These are phyloP conservation scores for Pichia gijzeniarum DNA, from an alignment of 805 yeast species.

Conservation along the genomic window DNA sequence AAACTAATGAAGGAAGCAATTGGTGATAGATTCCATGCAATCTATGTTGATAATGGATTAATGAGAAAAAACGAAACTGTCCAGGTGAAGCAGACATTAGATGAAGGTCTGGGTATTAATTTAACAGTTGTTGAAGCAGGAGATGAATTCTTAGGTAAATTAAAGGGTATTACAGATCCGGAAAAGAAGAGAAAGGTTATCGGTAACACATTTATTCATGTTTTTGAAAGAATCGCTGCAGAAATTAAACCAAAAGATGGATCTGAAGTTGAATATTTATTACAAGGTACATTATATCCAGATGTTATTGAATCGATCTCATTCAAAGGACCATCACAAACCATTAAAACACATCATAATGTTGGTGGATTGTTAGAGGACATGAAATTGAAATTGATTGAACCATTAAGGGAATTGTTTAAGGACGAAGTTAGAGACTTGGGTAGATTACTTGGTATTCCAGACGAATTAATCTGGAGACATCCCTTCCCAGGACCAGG, in stretches of 20 bases:
- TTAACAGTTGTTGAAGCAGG: conserved; percentile 91
- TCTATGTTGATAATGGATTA: conserved; percentile 96
- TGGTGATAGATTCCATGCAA: conserved; percentile 98
- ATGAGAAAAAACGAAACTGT: conserved; percentile 92
- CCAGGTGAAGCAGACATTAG: conserved; percentile 80
- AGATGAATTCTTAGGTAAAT: conserved; percentile 77
- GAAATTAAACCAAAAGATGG: conserved; percentile 85
- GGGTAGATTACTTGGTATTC: conserved; percentile 92
- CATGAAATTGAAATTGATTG: conserved; percentile 97
- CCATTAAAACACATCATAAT: conserved; percentile 98
- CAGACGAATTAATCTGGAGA: conserved; percentile 97
- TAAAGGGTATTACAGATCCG: conserved; percentile 95
- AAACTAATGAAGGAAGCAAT: conserved; percentile 97
- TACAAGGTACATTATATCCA: conserved; percentile 97
- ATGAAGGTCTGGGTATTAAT: conserved; percentile 91
- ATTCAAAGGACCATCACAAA: conserved; percentile 99
- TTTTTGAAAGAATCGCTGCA: conserved; percentile 93
- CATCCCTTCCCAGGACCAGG: conserved; percentile 99
- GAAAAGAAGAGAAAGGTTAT: conserved; percentile 98
- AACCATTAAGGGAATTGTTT: conserved; percentile 97
- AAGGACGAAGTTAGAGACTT: conserved; percentile 97
- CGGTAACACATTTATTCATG: conserved; percentile 96
- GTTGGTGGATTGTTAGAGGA: conserved; percentile 97
- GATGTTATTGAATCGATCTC: conserved; percentile 98
- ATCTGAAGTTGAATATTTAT: conserved; percentile 82